A percentile compares a stretch with the other conserved stretches of the same genome.
Conservation (phyloP, 2,329 filamentous ascomycete species). For the Fusarium xyrophilum region DNA sequence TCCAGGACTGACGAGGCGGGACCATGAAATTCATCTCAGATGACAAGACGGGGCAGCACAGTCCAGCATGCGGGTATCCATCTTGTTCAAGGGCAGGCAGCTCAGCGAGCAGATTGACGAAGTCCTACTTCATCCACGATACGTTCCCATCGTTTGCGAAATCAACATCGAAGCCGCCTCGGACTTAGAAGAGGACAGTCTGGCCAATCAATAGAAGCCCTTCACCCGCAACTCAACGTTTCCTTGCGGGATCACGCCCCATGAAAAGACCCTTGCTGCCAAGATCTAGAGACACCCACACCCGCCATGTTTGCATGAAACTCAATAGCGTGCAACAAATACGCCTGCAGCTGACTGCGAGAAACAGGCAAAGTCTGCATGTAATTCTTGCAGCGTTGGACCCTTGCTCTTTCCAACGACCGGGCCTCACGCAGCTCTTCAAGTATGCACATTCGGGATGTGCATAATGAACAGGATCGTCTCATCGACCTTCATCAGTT, state of each 20-base stretch:
- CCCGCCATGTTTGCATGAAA: conserved; percentile 2
- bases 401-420: conserved; percentile 2
- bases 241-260: conserved; percentile 4
- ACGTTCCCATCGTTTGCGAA: conserved; percentile 11
- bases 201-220: conserved; percentile 34
- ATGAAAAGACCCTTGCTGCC: conserved; percentile 20
- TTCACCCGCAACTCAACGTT: conserved; percentile 1
- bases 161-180: conserved; percentile 26
- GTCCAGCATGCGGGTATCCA: background rate
- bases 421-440: conserved; percentile 14
- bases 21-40: background rate
- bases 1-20: conserved; percentile 24
- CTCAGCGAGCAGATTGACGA: conserved; percentile 5
- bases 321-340: conserved; percentile 7
- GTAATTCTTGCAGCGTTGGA: background rate
- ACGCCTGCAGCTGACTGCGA: background rate
- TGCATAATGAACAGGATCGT: conserved; percentile 15
- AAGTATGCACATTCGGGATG: background rate
- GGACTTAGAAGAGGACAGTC: conserved; percentile 15
- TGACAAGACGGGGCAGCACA: background rate
- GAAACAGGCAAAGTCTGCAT: background rate
- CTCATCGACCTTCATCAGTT: conserved; percentile 7
- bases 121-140: conserved; percentile 2
- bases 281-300: conserved; percentile 32
- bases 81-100: conserved; percentile 5